These are phyloP conservation scores for Penicillium glabrum DNA, from an alignment of 2,329 filamentous ascomycete genomes.

Conservation along the genomic window DNA sequence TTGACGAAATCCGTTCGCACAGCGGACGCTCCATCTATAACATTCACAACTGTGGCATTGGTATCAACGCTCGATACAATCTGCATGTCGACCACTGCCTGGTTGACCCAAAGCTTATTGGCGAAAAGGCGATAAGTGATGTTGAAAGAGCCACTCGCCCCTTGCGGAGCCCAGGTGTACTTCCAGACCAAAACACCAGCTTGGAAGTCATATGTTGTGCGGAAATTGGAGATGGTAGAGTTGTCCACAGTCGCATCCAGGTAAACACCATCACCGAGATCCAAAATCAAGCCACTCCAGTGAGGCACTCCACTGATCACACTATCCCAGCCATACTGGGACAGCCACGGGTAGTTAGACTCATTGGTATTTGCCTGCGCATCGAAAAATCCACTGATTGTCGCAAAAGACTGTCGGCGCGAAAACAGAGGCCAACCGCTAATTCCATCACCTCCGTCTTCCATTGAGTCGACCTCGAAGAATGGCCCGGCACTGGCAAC, in stretches of 20 bases:
- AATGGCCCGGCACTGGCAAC: constrained; percentile 64
- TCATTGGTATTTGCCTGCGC: constrained; percentile 58
- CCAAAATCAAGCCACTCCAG: constrained; percentile 61
- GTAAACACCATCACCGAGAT: constrained; percentile 53
- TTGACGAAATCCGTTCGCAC: constrained; percentile 61
- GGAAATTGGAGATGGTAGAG: constrained; percentile 60
- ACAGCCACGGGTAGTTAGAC: constrained; percentile 67
- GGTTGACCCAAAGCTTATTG: constrained; percentile 63
- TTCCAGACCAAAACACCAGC: constrained; percentile 64
- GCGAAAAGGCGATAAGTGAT: constrained; percentile 67
- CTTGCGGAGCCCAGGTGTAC: constrained; percentile 64
- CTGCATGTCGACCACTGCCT: constrained; percentile 60
- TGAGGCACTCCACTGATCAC: constrained; percentile 72
- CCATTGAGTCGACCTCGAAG: constrained; percentile 50
- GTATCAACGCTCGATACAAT: constrained; percentile 56
- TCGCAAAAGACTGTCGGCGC: constrained; percentile 64
- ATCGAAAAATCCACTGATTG: constrained; percentile 67
- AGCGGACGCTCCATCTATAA: constrained; percentile 68
- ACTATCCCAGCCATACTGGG: constrained; percentile 68
- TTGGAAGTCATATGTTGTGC: constrained; percentile 62
- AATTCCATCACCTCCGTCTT: constrained; percentile 55
- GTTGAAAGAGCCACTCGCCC: constrained; percentile 50
- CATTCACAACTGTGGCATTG: constrained; percentile 62
- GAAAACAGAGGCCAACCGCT: constrained; percentile 69
- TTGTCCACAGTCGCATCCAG: constrained; percentile 63